Evolutionary conservation across 2,329 filamentous ascomycete species (phyloP).

Genomic region (Neonectria magnoliae): DNA sequence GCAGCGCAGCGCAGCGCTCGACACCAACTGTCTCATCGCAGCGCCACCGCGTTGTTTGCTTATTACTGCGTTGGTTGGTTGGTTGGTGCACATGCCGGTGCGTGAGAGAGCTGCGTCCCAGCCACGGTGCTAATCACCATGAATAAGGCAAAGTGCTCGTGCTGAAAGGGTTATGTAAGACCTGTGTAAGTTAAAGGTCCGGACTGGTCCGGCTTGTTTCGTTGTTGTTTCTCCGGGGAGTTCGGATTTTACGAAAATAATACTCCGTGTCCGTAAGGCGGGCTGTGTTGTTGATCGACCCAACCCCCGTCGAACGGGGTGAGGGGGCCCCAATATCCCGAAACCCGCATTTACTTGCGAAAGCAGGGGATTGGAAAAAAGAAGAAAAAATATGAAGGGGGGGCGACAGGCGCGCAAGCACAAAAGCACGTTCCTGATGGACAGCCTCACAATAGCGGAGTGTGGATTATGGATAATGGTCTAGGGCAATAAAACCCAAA

Average conservation of each 20-base stretch:
- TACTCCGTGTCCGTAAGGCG: neutral
- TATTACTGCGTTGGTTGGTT: too few relatives aligned
- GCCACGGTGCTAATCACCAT: conserved; percentile 2
- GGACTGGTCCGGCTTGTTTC: conserved; percentile 12
- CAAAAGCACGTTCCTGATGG: neutral
- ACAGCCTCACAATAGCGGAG: conserved; percentile 4
- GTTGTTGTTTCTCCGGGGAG: neutral
- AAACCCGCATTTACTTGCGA: neutral
- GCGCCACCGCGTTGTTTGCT: conserved; percentile 14
- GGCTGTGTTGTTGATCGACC: neutral
- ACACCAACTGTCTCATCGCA: conserved; percentile 10
- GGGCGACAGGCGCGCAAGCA: neutral
- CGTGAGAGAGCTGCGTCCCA: conserved; percentile 20
- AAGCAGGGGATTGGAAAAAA: neutral
- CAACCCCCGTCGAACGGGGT: neutral
- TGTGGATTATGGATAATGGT: too few relatives aligned
- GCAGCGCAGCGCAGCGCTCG: conserved; percentile 33
- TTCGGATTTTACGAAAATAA: neutral
- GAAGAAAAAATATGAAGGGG: conserved; percentile 1
- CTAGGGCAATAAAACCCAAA: neutral
- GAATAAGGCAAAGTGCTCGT: neutral
- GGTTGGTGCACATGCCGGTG: conserved; percentile 16
- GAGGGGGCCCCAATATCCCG: neutral
- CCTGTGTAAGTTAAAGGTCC: conserved; percentile 18
- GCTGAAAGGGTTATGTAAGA: conserved; percentile 8